Evolutionary conservation across 1,139 yeast species (phyloP).

Genomic region (Blastobotrys malaysiensis): DNA sequence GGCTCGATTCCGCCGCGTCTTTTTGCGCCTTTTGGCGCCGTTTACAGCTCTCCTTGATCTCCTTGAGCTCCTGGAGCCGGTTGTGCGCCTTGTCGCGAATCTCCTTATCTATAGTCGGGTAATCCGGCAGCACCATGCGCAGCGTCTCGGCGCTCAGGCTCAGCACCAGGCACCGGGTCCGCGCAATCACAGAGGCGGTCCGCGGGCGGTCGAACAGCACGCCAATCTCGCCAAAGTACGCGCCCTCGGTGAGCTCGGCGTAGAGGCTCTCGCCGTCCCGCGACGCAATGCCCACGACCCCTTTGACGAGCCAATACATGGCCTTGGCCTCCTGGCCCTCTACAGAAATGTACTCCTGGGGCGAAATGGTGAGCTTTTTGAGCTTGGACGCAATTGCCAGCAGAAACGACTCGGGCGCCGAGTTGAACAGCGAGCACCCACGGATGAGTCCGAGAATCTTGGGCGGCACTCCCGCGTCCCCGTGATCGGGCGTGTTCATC

Average conservation of each 20-base stretch:
- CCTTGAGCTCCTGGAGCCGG: conserved; percentile 52
- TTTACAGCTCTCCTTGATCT: conserved; percentile 7
- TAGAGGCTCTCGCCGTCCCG: conserved; percentile 71
- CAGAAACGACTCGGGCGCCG: conserved; percentile 62
- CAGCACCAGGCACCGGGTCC: conserved; percentile 59
- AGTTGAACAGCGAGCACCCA: conserved; percentile 56
- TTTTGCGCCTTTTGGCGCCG: neutral
- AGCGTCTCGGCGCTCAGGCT: conserved; percentile 62
- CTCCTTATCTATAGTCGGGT: conserved; percentile 42
- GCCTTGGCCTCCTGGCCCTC: conserved; percentile 71
- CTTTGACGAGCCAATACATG: conserved; percentile 76
- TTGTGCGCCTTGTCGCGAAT: conserved; percentile 78
- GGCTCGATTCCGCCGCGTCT: conserved; percentile 6
- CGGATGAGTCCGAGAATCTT: conserved; percentile 49
- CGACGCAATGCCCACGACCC: conserved; percentile 66
- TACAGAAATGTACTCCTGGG: conserved; percentile 63
- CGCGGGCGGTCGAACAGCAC: conserved; percentile 68
- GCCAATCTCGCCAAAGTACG: conserved; percentile 76
- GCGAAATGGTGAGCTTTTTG: conserved; percentile 53
- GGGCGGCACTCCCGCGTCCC: too few species aligned
- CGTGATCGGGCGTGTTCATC: too few species aligned
- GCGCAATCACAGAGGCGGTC: conserved; percentile 74
- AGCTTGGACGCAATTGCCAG: conserved; percentile 54
- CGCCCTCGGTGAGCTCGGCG: conserved; percentile 64
- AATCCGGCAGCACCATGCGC: conserved; percentile 26